Evolutionary conservation across 148 eudicot genomes (phyloP).

Genomic region (Gaultheria prostrata): DNA sequence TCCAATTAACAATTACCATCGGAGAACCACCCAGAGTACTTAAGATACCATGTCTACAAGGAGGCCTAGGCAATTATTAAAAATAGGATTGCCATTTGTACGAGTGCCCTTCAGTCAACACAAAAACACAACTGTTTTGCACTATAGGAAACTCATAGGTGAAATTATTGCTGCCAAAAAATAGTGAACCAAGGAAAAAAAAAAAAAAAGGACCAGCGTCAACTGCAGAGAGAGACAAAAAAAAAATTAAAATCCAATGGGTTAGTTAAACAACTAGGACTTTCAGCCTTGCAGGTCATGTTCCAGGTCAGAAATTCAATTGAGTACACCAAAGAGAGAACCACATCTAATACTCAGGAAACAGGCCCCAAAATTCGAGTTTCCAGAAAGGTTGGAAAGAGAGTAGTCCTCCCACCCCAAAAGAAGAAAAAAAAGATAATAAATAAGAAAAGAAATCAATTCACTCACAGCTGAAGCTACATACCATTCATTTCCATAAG

Average conservation of each 20-base stretch:
- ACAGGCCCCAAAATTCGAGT: background rate
- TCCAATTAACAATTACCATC: background rate
- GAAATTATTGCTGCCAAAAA: background rate
- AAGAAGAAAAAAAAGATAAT: background rate
- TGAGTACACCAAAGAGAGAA: background rate
- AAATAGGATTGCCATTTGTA: background rate
- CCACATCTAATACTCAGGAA: background rate
- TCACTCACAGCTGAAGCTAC: background rate
- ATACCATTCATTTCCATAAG: background rate
- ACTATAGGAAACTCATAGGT: background rate
- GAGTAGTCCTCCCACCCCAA: background rate
- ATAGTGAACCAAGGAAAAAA: background rate
- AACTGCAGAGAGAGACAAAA: background rate
- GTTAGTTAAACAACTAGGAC: constrained; percentile 6
- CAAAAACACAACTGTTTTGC: background rate
- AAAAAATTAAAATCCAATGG: background rate
- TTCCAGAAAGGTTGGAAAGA: background rate
- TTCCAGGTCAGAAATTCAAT: background rate
- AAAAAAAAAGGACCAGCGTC: too few species aligned
- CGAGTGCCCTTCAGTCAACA: background rate
- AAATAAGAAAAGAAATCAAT: background rate
- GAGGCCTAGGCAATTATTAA: background rate
- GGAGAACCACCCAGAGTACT: background rate
- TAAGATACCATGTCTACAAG: background rate
- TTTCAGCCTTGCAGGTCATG: background rate